Evolutionary conservation across 1,284 basidiomycete genomes (phyloP).

Genomic region (Cutaneotrichosporon dermatis): DNA sequence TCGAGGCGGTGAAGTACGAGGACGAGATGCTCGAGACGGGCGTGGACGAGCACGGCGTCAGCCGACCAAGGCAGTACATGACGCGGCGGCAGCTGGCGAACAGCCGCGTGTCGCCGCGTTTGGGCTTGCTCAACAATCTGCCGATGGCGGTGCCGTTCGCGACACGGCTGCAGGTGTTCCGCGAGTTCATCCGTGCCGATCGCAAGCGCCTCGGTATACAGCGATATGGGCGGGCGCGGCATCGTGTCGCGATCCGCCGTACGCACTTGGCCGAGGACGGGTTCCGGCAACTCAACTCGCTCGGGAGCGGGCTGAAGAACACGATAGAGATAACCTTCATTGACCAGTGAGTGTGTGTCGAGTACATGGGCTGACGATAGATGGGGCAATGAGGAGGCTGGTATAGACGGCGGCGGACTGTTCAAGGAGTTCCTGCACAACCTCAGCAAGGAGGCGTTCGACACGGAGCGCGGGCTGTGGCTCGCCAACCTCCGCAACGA

Average conservation of each 20-base stretch:
- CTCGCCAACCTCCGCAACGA: slow-evolving; percentile 82
- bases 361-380: no score
- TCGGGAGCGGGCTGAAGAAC: slow-evolving; percentile 70
- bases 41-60: slow-evolving; percentile 15
- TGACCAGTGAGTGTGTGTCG: slow-evolving; percentile 59
- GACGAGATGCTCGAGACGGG: slow-evolving; percentile 47
- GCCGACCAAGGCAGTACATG: slow-evolving; percentile 9
- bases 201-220: slow-evolving; percentile 37
- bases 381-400: slow-evolving; percentile 36
- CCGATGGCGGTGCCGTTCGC: slow-evolving; percentile 96
- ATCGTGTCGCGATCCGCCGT: slow-evolving; percentile 62
- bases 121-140: slow-evolving; percentile 90
- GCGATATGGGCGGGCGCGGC: slow-evolving; percentile 18
- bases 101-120: slow-evolving; percentile 62
- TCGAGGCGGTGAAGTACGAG: slow-evolving; percentile 78
- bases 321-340: slow-evolving; percentile 83
- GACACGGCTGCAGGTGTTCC: slow-evolving; percentile 81
- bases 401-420: slow-evolving; percentile 82
- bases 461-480: slow-evolving; percentile 92
- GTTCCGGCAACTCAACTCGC: slow-evolving; percentile 60
- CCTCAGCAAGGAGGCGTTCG: slow-evolving; percentile 86
- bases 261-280: slow-evolving; percentile 79
- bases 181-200: slow-evolving; percentile 63
- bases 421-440: slow-evolving; percentile 99
- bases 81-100: slow-evolving; percentile 64